Evolutionary conservation across 2,329 filamentous ascomycete genomes (phyloP).

Genomic region (Neopestalotiopsis rosae): DNA sequence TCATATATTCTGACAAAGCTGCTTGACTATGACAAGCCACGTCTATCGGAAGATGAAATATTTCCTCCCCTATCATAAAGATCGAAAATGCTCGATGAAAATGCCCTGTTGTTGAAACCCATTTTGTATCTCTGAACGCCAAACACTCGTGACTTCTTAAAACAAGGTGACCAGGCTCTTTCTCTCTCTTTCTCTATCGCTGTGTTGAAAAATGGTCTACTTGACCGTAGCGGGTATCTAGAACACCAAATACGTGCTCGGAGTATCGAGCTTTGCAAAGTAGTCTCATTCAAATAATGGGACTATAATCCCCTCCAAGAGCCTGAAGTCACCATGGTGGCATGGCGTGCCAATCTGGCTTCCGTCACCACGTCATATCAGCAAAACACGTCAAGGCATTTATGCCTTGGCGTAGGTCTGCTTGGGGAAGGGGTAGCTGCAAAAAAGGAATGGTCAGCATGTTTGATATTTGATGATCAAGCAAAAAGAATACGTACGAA

Average conservation of each 20-base stretch:
- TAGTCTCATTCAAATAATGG: background rate
- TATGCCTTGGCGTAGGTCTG: slow-evolving; percentile 61
- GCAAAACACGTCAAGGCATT: background rate
- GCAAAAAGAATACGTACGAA: slow-evolving; percentile 68
- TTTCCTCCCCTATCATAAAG: background rate
- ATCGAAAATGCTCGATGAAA: background rate
- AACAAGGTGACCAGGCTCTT: background rate
- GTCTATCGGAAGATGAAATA: background rate
- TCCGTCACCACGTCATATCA: too few species aligned
- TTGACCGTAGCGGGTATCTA: slow-evolving; percentile 16
- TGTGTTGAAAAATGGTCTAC: slow-evolving; percentile 19
- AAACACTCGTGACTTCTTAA: background rate
- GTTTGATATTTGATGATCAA: background rate
- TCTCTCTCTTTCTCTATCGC: slow-evolving; percentile 5
- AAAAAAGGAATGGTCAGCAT: slow-evolving; percentile 11
- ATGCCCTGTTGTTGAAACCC: slow-evolving; percentile 20
- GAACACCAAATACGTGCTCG: background rate
- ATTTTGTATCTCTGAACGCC: slow-evolving; percentile 16
- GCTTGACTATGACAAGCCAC: background rate
- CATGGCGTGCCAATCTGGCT: background rate
- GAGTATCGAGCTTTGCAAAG: background rate
- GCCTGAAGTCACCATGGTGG: background rate
- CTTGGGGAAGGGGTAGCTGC: slow-evolving; percentile 82
- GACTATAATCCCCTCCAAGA: background rate
- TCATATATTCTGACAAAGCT: too few species aligned